Conservation (phyloP, 345 rosid species). For the Turnera subulata region DNA sequence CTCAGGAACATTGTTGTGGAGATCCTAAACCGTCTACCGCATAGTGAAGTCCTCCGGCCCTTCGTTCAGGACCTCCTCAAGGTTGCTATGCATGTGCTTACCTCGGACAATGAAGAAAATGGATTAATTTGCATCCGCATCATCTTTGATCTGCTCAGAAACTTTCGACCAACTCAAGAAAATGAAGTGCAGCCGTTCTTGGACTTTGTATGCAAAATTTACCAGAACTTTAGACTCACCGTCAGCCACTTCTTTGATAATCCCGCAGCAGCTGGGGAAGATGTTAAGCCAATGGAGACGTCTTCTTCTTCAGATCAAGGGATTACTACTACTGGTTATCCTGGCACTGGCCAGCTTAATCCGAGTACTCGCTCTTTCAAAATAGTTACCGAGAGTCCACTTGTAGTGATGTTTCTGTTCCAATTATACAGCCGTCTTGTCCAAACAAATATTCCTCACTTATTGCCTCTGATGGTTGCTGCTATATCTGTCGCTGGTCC, state of each 20-base stretch:
- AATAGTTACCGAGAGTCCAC: slow-evolving; percentile 97
- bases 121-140: slow-evolving; percentile 92
- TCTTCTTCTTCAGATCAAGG: slow-evolving; percentile 65
- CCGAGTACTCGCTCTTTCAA: slow-evolving; percentile 92
- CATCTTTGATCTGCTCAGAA: slow-evolving; percentile 90
- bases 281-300: slow-evolving; percentile 77
- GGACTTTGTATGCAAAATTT: slow-evolving; percentile 95
- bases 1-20: slow-evolving; percentile 84
- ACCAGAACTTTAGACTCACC: slow-evolving; percentile 76
- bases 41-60: slow-evolving; percentile 96
- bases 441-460: slow-evolving; percentile 88
- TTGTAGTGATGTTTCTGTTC: slow-evolving; percentile 97
- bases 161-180: slow-evolving; percentile 87
- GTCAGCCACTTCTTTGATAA: slow-evolving; percentile 88
- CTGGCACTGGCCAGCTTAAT: slow-evolving; percentile 73
- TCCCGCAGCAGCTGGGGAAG: slow-evolving; percentile 44
- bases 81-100: slow-evolving; percentile 96
- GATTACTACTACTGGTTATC: slow-evolving; percentile 40
- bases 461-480: slow-evolving; percentile 93
- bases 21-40: slow-evolving; percentile 92
- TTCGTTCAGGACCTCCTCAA: slow-evolving; percentile 95
- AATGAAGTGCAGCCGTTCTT: slow-evolving; percentile 93
- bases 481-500: slow-evolving; percentile 98
- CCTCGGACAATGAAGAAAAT: slow-evolving; percentile 92
- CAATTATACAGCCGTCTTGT: slow-evolving; percentile 91